phyloP scores from a whole-genome alignment of 1,139 yeast genomes.

The Taphrina wiesneri region DNA sequence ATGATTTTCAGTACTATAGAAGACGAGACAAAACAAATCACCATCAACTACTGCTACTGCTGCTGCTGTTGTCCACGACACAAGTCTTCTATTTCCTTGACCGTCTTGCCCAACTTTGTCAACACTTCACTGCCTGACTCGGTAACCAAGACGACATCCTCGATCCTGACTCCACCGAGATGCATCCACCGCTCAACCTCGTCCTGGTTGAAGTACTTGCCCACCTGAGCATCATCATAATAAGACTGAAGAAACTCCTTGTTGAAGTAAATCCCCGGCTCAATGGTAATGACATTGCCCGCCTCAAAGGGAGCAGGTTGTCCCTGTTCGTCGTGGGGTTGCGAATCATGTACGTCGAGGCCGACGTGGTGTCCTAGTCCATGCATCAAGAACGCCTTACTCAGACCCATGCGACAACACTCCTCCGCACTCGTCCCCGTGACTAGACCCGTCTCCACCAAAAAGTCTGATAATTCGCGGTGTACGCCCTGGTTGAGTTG shows the following conservation, averaged over 20 bases:
- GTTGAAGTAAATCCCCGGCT: constrained; percentile 92
- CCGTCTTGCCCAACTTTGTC: constrained; percentile 73
- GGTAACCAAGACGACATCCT: constrained; percentile 84
- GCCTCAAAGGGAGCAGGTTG: constrained; percentile 50
- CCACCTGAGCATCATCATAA: constrained; percentile 58
- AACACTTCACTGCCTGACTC: constrained; percentile 74
- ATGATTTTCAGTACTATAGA: not conserved
- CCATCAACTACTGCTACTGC: not conserved
- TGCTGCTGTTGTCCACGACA: not conserved
- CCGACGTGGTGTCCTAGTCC: constrained; percentile 94
- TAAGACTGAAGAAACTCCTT: constrained; percentile 72
- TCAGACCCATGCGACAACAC: too few relatives aligned
- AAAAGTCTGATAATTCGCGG: not conserved
- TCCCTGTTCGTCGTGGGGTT: not conserved
- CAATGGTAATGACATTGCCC: constrained; percentile 90
- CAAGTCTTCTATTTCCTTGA: constrained; percentile 52
- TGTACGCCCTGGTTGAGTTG: too few relatives aligned
- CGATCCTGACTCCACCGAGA: constrained; percentile 94
- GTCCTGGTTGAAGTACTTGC: constrained; percentile 63
- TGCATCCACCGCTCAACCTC: constrained; percentile 76
- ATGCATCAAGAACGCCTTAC: constrained; percentile 48
- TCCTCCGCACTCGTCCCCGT: constrained; percentile 5
- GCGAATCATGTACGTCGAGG: constrained; percentile 85
- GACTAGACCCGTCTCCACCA: not conserved
- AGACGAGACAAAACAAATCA: not conserved